Base-by-base conservation (phyloP, 2,329 filamentous ascomycete genomes). In the Cordyceps militaris region DNA sequence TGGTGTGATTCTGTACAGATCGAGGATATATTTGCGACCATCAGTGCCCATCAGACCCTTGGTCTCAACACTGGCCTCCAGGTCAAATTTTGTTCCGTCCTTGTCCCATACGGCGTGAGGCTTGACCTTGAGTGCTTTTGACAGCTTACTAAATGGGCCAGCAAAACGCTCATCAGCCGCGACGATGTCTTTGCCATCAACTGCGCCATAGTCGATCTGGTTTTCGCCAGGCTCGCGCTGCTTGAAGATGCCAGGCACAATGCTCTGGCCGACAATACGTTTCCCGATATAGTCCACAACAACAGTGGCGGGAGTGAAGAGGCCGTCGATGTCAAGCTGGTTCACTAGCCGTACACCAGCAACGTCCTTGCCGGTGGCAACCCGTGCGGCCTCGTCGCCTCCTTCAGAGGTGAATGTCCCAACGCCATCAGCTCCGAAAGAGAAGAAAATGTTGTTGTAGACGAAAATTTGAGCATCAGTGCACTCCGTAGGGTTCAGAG, bases 381-480 rank as follows among this genome's bases (percentile, higher is more conserved):
- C 91, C 59, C 93, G 85, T 14, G 94, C 94, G 63, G 94, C 94
- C 75, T 99, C 94, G 64, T 99, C 93, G 21, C 94, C 94, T 63
- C 94, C 94, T 74, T 99, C 94, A 3, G 88, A 92, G 11, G 91
- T 92, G 72, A 99, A 99, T 16, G 94, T 99, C 44, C 94, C 93
- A 47, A 97, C 94, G 54, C 94, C 95, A 71, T 99, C 94, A 46
- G 94, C 93, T 61, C 94, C 94, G 66, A 97, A 97, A 0, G 94
- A 97, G 78, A 96, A 99, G 78, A 99, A 99, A 64, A 99, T 91
- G 74, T 99, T 99, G 79, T 97, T 97, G 79, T 97, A 97, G 24
- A 99, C 93, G 67, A 96, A 99, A 63, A 99, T 99, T 71, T 99
- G 94, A 4, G 94, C 94, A 71, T 99, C 93, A 64, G 82, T 84